Evolutionary conservation across 2,329 filamentous ascomycete genomes (phyloP).

Genomic region (Grosmannia serpens): DNA sequence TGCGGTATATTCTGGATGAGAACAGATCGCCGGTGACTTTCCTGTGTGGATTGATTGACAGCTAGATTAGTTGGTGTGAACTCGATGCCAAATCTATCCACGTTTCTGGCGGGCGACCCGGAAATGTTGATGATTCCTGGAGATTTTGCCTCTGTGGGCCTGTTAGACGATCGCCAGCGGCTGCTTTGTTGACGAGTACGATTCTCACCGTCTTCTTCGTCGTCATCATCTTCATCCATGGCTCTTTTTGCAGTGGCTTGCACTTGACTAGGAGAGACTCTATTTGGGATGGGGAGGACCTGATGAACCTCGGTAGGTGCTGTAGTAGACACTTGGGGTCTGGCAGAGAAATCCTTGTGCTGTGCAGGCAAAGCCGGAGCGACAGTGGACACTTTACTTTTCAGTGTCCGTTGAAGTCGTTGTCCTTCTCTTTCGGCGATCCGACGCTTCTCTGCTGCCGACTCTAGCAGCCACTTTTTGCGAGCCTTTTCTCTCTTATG

Average conservation of each 20-base stretch:
- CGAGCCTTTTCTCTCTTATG: not conserved
- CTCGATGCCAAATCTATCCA: conserved; percentile 4
- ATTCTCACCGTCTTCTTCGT: conserved; percentile 1
- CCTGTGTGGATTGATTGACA: too few species aligned
- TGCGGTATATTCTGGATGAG: conserved; percentile 7
- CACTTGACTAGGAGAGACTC: not conserved
- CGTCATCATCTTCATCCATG: not conserved
- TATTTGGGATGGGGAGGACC: not conserved
- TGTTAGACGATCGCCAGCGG: not conserved
- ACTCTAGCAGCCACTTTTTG: not conserved
- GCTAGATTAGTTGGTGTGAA: conserved; percentile 2
- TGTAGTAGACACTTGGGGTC: not conserved
- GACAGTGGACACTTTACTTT: not conserved
- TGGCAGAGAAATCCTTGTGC: not conserved
- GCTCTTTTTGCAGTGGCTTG: not conserved
- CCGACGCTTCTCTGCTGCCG: conserved; percentile 4
- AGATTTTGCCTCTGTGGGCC: not conserved
- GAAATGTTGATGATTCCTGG: conserved; percentile 5
- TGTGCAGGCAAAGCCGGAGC: not conserved
- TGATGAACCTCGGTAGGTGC: not conserved
- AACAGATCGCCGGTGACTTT: conserved; percentile 6
- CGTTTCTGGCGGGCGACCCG: not conserved
- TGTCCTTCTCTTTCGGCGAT: conserved; percentile 5
- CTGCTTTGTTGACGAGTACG: not conserved
- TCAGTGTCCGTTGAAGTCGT: not conserved